Conservation (phyloP, 148 eudicot genomes). For the Cornus controversa region DNA sequence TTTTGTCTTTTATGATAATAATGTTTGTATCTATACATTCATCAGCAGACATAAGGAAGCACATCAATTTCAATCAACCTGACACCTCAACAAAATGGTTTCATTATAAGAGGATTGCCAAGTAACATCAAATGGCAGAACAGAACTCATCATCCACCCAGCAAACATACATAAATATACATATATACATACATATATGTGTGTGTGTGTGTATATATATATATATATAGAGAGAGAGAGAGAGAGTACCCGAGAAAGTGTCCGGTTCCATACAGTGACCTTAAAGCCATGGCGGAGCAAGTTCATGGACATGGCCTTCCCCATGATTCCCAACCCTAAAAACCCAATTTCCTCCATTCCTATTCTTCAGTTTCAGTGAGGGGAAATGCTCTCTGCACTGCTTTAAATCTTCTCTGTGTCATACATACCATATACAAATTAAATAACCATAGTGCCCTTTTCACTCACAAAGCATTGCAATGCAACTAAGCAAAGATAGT, state of each 20-base stretch:
- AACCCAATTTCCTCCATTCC: slow-evolving; percentile 82
- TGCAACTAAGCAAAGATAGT: not conserved
- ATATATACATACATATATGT: not conserved
- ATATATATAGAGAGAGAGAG: not conserved
- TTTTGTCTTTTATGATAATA: too few species aligned
- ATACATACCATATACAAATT: too few species aligned
- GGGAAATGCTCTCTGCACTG: not conserved
- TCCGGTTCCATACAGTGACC: slow-evolving; percentile 92
- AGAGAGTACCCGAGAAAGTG: slow-evolving; percentile 68
- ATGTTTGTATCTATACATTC: not conserved
- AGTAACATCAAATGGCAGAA: too few species aligned
- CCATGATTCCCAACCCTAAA: slow-evolving; percentile 92
- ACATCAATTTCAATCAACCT: not conserved
- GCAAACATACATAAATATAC: not conserved
- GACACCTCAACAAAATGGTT: too few species aligned
- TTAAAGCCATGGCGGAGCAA: slow-evolving; percentile 72
- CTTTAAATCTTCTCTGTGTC: not conserved
- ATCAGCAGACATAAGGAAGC: not conserved
- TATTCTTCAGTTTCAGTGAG: not conserved
- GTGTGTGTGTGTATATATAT: not conserved
- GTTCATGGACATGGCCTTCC: slow-evolving; percentile 93
- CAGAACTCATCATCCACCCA: too few species aligned
- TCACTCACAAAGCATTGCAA: not conserved
- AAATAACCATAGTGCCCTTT: not conserved
- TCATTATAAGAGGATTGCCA: too few species aligned